These are phyloP conservation scores for Sphaceloma murrayae DNA, from an alignment of 2,329 filamentous ascomycete genomes.

Conservation along the genomic window DNA sequence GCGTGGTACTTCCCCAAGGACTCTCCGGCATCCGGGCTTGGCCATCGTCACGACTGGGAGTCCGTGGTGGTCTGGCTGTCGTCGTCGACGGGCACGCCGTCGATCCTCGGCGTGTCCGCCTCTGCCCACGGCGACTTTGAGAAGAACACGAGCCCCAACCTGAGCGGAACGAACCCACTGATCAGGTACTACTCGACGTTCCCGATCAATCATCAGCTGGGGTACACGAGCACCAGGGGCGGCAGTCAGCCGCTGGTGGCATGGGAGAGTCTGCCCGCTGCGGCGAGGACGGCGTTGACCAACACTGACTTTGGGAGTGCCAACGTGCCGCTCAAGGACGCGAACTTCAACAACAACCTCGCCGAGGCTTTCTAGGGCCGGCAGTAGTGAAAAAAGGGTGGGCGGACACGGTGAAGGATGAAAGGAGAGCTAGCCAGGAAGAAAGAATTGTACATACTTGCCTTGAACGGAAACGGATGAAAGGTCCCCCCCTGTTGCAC, in stretches of 20 bases:
- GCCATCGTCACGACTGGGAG: conserved; percentile 50
- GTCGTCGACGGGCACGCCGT: conserved; percentile 31
- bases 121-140: conserved; percentile 44
- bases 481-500: conserved; percentile 28
- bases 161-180: conserved; percentile 36
- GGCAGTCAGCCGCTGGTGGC: conserved; percentile 41
- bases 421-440: background rate
- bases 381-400: background rate
- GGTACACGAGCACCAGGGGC: conserved; percentile 34
- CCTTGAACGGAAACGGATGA: background rate
- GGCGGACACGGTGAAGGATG: background rate
- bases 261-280: conserved; percentile 40
- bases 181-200: conserved; percentile 43
- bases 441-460: background rate
- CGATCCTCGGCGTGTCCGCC: conserved; percentile 42
- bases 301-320: conserved; percentile 39
- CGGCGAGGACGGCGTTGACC: conserved; percentile 36
- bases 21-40: conserved; percentile 35
- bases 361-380: conserved; percentile 13
- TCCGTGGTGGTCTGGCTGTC: conserved; percentile 45
- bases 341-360: conserved; percentile 41
- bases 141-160: conserved; percentile 34
- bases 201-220: conserved; percentile 41
- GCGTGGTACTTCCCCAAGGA: conserved; percentile 46
- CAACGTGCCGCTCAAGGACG: conserved; percentile 41